Evolutionary conservation across 2,329 filamentous ascomycete species (phyloP), one percentile per base, ranked within the genome.

Genomic region (Fusarium humuli): DNA sequence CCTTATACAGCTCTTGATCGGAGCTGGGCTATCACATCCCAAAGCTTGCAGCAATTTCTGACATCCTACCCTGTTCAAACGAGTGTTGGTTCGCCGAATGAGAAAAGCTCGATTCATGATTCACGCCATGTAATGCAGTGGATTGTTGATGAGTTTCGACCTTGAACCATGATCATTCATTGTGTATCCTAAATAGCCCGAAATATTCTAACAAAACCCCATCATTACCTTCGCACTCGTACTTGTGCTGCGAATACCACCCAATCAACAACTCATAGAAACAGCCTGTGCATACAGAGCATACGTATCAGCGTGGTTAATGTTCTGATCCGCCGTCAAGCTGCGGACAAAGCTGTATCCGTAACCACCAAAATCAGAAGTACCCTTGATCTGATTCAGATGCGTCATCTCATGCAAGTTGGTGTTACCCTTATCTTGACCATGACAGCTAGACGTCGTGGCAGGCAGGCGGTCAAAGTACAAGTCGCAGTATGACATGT

Each of bases 331-430:
- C 0, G 82, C 81, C 8, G 78, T 81, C 67, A 92, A 77, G 8
- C 78, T 74, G 16, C 77, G 71, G 64, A 88, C 85, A 49, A 87
- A 88, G 44, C 79, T 81, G 60, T 87, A 83, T 5, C 82, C 77
- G 72, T 90, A 91, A 29, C 88, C 88, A 27, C 82, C 85, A 55
- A 85, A 80, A 74, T 92, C 90, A 3, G 84, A 77, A 3, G 89
- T 91, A 11, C 88, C 87, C 59, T 87, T 87, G 66, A 79, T 80
- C 83, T 75, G 84, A 79, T n/a, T 85, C 82, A 85, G 68, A 75
- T 92, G 90, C 11, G 90, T 91, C 70, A 84, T 82, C 82, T 92
- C 90, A 74, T 92, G 90, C 16, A 92, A 77, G 32, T 84, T 84
- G 16, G 90, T 91, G 13, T 86, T 90, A 5, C 87, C 87, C 79